Evolutionary conservation across 169 alveolate genomes (phyloP), one percentile per base, ranked within the genome.

Genomic region (Plasmodium gonderi): DNA sequence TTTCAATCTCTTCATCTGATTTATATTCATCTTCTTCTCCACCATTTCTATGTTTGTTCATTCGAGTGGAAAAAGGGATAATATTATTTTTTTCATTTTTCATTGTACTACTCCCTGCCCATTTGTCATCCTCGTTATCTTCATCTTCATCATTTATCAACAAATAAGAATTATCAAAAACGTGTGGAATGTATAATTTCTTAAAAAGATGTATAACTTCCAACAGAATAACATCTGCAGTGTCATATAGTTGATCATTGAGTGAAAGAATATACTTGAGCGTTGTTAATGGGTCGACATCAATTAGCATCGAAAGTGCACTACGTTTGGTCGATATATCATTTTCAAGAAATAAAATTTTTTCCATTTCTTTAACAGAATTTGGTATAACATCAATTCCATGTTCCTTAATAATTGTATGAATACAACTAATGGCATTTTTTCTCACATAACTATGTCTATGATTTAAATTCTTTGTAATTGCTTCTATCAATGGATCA

Each of bases 391-490:
- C 92, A 69, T 98, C 99, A 12, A 96, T 94, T 47, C 99, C 99
- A 81, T 97, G 97, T 65, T 97, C 96, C 69, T 96, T 95, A 12
- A 97, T 97, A 51, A 98, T 98, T 49, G 97, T 94, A 80, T 97
- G 96, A 17, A 98, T 67, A 80, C 99, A 98, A 96, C 98, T 95
- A 12, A 98, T 94, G 0, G 99, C 99, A 89, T 98, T 98, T 91
- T 99, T 97, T 90, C 98, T 95, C 0, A 98, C 99, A 94, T 98
- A 98, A 38, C 98, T 97, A 87, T 98, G 99, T 51, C 96, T 91
- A 91, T 98, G 99, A 42, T 76, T 95, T 45, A 98, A 93, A 92
- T 98, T 98, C 33, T 97, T 99, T 64, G 98, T 94, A 47, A 98
- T 97, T 2, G 99, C 97, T 68, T 97, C 97, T 26, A 98, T 92